phyloP scores from a whole-genome alignment of 2,329 filamentous ascomycete species.

The Zymoseptoria pseudotritici region DNA sequence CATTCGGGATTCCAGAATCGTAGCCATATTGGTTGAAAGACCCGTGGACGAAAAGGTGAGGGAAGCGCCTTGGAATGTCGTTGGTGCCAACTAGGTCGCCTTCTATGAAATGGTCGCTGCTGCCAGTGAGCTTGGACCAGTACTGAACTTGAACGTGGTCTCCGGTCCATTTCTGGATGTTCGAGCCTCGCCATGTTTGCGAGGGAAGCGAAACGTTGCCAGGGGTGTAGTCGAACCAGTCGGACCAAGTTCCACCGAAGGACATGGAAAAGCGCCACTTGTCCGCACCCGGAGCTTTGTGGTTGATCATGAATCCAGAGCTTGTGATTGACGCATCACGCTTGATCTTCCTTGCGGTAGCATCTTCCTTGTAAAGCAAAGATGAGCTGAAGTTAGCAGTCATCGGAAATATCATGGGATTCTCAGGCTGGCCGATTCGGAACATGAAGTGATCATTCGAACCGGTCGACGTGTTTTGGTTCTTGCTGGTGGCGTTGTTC shows the following conservation, averaged over 20 bases:
- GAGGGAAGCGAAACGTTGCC: slow-evolving; percentile 42
- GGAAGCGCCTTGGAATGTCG: slow-evolving; percentile 44
- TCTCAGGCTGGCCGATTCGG: slow-evolving; percentile 50
- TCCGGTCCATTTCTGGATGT: slow-evolving; percentile 51
- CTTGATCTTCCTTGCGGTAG: slow-evolving; percentile 21
- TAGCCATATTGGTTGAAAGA: slow-evolving; percentile 58
- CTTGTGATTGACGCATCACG: slow-evolving; percentile 27
- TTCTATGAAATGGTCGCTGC: slow-evolving; percentile 54
- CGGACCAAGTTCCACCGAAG: slow-evolving; percentile 52
- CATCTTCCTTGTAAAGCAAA: slow-evolving; percentile 40
- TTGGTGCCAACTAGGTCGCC: slow-evolving; percentile 44
- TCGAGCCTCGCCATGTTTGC: slow-evolving; percentile 49
- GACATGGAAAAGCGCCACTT: slow-evolving; percentile 56
- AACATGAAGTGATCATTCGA: slow-evolving; percentile 55
- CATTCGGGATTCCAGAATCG: slow-evolving; percentile 51
- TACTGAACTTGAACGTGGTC: slow-evolving; percentile 59
- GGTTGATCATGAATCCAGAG: slow-evolving; percentile 45
- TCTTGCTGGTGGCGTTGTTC: slow-evolving; percentile 43
- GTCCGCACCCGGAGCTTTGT: slow-evolving; percentile 55
- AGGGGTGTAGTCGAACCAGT: slow-evolving; percentile 51
- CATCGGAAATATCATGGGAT: slow-evolving; percentile 52
- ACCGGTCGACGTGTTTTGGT: slow-evolving; percentile 39
- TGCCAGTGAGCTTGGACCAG: slow-evolving; percentile 52
- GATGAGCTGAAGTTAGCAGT: slow-evolving; percentile 52
- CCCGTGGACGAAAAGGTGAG: slow-evolving; percentile 57